phyloP scores from a whole-genome alignment of 1,139 yeast species.

The Saccharomyces hybrid region DNA sequence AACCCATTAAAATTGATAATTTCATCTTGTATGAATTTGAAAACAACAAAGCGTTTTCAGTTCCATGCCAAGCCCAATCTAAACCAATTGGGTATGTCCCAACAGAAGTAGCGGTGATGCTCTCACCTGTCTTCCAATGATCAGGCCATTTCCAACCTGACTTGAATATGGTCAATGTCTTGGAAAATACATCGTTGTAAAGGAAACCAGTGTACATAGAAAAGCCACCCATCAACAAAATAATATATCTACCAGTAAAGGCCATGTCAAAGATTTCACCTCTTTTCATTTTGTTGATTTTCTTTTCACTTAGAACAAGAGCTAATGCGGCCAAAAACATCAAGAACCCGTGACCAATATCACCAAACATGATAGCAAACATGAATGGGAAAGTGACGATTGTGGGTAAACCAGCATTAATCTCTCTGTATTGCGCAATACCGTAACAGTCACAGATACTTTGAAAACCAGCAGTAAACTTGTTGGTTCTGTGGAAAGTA shows the following conservation, averaged over 20 bases:
- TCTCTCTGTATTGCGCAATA: slow-evolving; percentile 87
- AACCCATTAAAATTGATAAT: slow-evolving; percentile 89
- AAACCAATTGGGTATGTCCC: slow-evolving; percentile 80
- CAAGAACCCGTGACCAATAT: slow-evolving; percentile 89
- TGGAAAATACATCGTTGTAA: slow-evolving; percentile 89
- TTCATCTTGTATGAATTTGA: slow-evolving; percentile 97
- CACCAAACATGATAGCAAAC: slow-evolving; percentile 99
- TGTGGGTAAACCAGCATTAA: slow-evolving; percentile 93
- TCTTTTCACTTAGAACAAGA: slow-evolving; percentile 62
- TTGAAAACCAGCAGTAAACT: slow-evolving; percentile 88
- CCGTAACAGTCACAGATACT: slow-evolving; percentile 93
- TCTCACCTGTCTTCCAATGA: slow-evolving; percentile 53
- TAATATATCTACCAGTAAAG: slow-evolving; percentile 79
- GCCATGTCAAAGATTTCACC: slow-evolving; percentile 98
- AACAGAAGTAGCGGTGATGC: slow-evolving; percentile 52
- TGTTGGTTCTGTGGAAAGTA: slow-evolving; percentile 84
- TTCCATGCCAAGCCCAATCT: slow-evolving; percentile 96
- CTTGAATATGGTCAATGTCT: slow-evolving; percentile 74
- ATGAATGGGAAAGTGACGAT: slow-evolving; percentile 94
- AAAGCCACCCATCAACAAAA: slow-evolving; percentile 83
- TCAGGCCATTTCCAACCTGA: slow-evolving; percentile 94
- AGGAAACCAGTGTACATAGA: slow-evolving; percentile 91
- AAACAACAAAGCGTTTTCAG: slow-evolving; percentile 84
- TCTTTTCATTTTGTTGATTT: slow-evolving; percentile 58
- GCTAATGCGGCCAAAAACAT: slow-evolving; percentile 63